Base-by-base conservation (phyloP, 225 moss, liverwort and hornwort genomes). In the Physcomitrellopsis africana region DNA sequence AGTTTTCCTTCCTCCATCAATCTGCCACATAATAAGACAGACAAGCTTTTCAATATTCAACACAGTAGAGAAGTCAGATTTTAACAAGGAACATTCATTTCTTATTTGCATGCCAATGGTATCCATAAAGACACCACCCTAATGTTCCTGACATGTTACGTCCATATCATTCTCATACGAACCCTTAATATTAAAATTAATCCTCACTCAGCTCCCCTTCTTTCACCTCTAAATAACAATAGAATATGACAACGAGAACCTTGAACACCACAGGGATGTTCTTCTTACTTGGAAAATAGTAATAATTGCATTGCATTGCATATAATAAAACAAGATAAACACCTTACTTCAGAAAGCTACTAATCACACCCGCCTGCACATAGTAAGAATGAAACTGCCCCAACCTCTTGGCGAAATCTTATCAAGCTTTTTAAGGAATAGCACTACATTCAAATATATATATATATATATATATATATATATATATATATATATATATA, bases 1-100 rank as follows among this genome's bases (percentile, higher is more conserved):
- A 99, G 73, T 72, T 95, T 99, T 55, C 93, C 93, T 73, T 95
- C 93, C 67, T 92, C 90, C 75, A 92, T 92, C 68, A 95, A 85
- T 79, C 99, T 99, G 95, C 76, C 81, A 68, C 57, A 73, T 48
- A n/a, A 22, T 19, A 72, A 67, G n/a, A 59, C 67, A 24, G 23
- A 51, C 8, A 49, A 59, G 23, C 37, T 2, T 24, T 60, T 60
- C 60, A 85, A 51, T 68, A 22, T 68, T 45, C 48, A 32, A 58
- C 44, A 65, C 66, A 72, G 8, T 27, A 74, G 29, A 56, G 29
- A 53, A 59, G 41, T 70, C 42, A 56, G 7, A 29, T 59, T 57
- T 37, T 29, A 63, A 76, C 41, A 46, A 14, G 29, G 45, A 71
- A 57, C 48, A 7, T 22, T 29, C 42, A 69, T 12, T 48, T 60